Base-by-base conservation (phyloP, 129 eudicot genomes). In the Sambucus nigra region DNA sequence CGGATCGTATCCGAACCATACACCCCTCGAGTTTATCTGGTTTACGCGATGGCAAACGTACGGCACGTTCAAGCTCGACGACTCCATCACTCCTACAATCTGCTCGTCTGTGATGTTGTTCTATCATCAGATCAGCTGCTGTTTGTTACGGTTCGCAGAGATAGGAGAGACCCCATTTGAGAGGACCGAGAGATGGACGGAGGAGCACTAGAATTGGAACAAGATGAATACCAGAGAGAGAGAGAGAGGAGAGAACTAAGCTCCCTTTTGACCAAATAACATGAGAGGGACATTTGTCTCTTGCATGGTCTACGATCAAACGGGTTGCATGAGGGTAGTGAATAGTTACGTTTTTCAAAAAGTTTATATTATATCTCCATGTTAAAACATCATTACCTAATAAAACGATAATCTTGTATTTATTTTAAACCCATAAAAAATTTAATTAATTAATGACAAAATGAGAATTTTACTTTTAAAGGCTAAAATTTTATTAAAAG, bases 1-100 rank as follows among this genome's bases (percentile, higher is more conserved):
- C 21, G 84, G 72, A 25, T 65, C 41, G n/a, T 78, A 70, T 3
- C 69, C 70, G 14, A 57, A 64, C 21, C 58, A 67, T 2, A 71
- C 3, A 18, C 79, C 83, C 48, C 63, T 68, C 9, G 73, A 65
- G 35, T 42, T 67, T 40, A 64, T 38, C 28, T 42, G 53, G 29
- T 51, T 49, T 45, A 57, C 12, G 25, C 25, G 6, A 40, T 64
- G 46, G 57, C 79, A 77, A 8, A 53, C 44, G 27, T 14, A 65
- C n/a, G 59, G 17, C 19, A 15, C 16, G 17, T 38, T 48, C 26
- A 27, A 31, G 7, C 22, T 45, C 28, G 46, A 29, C 38, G 5
- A 31, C 14, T 55, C 42, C 45, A 20, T 45, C 45, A 19, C 56
- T 12, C n/a, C 47, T n/a, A 7, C 3, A 47, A 20, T 60, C 19